Evolutionary conservation across 805 yeast genomes (phyloP).

Genomic region (Cyberlindnera maclurae): DNA sequence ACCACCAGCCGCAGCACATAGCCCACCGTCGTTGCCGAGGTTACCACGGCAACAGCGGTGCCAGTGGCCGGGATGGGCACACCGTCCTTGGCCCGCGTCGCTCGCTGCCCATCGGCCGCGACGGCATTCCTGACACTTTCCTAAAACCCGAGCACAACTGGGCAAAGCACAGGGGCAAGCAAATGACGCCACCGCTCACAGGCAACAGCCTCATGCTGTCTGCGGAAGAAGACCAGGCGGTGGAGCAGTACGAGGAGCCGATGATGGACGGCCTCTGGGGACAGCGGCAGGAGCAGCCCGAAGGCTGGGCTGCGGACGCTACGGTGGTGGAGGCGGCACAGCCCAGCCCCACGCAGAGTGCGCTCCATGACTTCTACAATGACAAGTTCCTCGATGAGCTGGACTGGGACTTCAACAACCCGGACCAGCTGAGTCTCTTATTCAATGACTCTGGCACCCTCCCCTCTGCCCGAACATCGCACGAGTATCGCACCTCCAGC

Average conservation of each 20-base stretch:
- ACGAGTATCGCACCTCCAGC: slow-evolving; percentile 31
- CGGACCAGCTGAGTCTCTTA: slow-evolving; percentile 7
- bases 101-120: too few relatives aligned
- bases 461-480: slow-evolving; percentile 24
- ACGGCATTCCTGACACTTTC: neutral
- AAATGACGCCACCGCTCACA: neutral
- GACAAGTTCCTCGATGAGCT: slow-evolving; percentile 12
- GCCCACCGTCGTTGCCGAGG: too few relatives aligned
- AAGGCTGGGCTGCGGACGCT: neutral
- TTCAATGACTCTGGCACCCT: slow-evolving; percentile 19
- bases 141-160: neutral
- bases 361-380: slow-evolving; percentile 12
- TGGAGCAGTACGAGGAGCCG: too few relatives aligned
- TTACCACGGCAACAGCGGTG: too few relatives aligned
- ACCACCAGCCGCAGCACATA: too few relatives aligned
- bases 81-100: too few relatives aligned
- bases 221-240: too few relatives aligned
- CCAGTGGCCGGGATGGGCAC: too few relatives aligned
- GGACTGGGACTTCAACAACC: slow-evolving; percentile 8
- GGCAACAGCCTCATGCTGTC: neutral
- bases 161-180: neutral
- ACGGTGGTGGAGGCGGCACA: slow-evolving; percentile 3
- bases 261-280: neutral
- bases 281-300: neutral
- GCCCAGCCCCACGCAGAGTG: slow-evolving; percentile 4